phyloP scores from a whole-genome alignment of 495 filamentous ascomycete species.

The Pyrenopolyporus hunteri region DNA sequence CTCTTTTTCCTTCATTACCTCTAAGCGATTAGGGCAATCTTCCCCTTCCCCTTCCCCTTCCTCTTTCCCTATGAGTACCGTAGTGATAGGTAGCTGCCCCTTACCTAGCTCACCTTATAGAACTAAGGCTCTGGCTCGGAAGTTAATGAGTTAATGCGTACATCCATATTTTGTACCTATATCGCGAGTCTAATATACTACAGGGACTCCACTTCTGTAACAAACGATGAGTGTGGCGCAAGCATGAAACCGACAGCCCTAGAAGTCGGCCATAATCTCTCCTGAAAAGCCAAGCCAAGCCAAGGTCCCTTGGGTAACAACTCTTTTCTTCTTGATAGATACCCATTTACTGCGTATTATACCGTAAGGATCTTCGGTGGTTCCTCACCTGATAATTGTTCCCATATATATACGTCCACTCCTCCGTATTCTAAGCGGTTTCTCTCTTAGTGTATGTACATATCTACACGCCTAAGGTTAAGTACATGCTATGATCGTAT shows the following conservation, averaged over 20 bases:
- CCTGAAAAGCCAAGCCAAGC: constrained; percentile 24
- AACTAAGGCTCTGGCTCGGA: not conserved
- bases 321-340: not conserved
- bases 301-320: too few species aligned
- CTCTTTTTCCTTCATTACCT: too few species aligned
- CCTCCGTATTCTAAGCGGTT: constrained; percentile 12
- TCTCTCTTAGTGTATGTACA: not conserved
- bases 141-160: not conserved
- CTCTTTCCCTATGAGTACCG: too few species aligned
- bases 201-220: constrained; percentile 26
- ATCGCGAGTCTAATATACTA: constrained; percentile 14
- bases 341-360: not conserved
- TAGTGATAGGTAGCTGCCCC: not conserved
- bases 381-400: constrained; percentile 1
- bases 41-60: too few species aligned
- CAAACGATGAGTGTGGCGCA: constrained; percentile 25
- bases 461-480: too few species aligned
- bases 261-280: constrained; percentile 21
- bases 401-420: constrained; percentile 7
- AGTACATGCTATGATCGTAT: constrained; percentile 6
- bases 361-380: constrained; percentile 15
- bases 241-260: constrained; percentile 35
- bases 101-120: not conserved
- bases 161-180: constrained; percentile 21
- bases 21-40: too few species aligned